phyloP scores from a whole-genome alignment of 225 moss, liverwort and hornwort genomes.

The Antitrichia curtipendula region DNA sequence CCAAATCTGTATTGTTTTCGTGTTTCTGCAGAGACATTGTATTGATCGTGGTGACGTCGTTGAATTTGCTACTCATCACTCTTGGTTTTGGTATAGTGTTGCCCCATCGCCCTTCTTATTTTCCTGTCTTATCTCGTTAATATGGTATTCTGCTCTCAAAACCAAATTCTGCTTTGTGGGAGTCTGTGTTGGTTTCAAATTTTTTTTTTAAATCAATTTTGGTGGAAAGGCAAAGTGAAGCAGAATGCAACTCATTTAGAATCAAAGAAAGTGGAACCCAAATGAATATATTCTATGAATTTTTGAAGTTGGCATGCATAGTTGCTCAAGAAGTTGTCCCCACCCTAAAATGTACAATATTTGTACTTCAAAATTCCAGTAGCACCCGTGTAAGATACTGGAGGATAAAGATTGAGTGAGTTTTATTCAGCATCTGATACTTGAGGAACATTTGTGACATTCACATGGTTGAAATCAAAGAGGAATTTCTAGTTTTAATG shows the following conservation, averaged over 20 bases:
- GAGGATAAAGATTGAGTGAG: not conserved
- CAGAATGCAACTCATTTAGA: not conserved
- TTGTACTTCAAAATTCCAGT: not conserved
- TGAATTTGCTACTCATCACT: slow-evolving; percentile 33
- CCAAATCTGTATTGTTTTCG: not conserved
- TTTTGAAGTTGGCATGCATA: not conserved
- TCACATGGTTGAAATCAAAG: not conserved
- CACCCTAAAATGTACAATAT: not conserved
- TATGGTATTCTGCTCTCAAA: too few species aligned
- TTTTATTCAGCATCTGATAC: not conserved
- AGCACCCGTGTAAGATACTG: not conserved
- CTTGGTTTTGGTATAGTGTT: slow-evolving; percentile 36
- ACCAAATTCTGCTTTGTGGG: not conserved
- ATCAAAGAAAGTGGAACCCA: not conserved
- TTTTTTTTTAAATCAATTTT: not conserved
- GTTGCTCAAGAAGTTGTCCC: not conserved
- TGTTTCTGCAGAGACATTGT: slow-evolving; percentile 24
- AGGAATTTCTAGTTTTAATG: not conserved
- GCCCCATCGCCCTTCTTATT: not conserved
- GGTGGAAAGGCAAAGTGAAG: not conserved
- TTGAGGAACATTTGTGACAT: not conserved
- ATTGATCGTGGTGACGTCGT: slow-evolving; percentile 26
- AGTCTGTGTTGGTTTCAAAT: not conserved
- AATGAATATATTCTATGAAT: not conserved
- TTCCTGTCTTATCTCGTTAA: not conserved